Conservation (phyloP, 2,329 filamentous ascomycete genomes). For the Trichophyton simii region DNA sequence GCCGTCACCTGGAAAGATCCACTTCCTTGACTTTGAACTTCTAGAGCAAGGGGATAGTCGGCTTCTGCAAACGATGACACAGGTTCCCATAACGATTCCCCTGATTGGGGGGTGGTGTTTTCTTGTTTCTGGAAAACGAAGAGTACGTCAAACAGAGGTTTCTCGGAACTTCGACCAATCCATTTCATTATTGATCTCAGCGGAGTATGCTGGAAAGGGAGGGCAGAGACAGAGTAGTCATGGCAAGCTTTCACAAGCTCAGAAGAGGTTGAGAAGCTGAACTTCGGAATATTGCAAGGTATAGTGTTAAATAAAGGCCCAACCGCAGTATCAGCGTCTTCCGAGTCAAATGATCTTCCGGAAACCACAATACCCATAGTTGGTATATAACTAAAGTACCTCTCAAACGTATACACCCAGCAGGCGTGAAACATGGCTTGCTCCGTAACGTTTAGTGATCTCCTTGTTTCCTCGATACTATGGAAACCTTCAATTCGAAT, state of each 20-base stretch:
- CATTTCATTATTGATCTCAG: constrained; percentile 72
- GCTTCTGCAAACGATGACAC: constrained; percentile 38
- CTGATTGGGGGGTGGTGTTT: constrained; percentile 14
- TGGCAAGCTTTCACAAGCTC: constrained; percentile 54
- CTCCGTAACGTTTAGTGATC: constrained; percentile 56
- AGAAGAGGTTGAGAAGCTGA: constrained; percentile 42
- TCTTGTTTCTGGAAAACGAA: constrained; percentile 63
- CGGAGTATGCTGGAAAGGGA: constrained; percentile 67
- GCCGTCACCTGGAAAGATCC: constrained; percentile 45
- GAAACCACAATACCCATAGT: constrained; percentile 66
- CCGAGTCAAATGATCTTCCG: constrained; percentile 59
- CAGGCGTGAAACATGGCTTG: constrained; percentile 65
- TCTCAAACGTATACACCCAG: constrained; percentile 54
- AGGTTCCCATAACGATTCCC: constrained; percentile 42
- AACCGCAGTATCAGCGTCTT: constrained; percentile 51
- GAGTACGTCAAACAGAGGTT: constrained; percentile 61
- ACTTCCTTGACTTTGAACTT: constrained; percentile 46
- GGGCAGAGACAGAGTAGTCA: constrained; percentile 51
- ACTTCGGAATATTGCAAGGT: constrained; percentile 49
- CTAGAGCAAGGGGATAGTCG: constrained; percentile 68
- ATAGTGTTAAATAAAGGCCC: constrained; percentile 87
- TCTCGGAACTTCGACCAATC: constrained; percentile 44
- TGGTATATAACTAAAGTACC: constrained; percentile 35
- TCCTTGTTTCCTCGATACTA: constrained; percentile 42
- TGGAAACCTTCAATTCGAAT: constrained; percentile 25